These are phyloP conservation scores for Dichomitus squalens DNA, from an alignment of 1,284 basidiomycete species.

Conservation along the genomic window DNA sequence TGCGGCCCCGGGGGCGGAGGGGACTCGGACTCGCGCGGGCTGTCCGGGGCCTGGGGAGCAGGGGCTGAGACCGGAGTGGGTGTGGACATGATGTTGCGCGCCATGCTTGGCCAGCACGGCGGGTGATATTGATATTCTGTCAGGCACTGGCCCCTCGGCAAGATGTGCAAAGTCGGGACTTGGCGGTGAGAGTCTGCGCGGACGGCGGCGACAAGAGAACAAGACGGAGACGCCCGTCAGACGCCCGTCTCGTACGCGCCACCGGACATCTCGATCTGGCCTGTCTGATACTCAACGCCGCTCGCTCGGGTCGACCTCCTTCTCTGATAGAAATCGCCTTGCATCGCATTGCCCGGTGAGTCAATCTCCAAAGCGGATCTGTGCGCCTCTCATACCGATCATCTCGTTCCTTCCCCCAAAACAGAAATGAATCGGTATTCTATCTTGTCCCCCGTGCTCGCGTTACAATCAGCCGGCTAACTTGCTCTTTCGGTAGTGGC, in stretches of 20 bases:
- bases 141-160: background rate
- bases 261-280: no score
- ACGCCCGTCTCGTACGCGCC: no score
- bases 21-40: conserved; percentile 69
- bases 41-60: conserved; percentile 57
- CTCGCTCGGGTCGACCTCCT: no score
- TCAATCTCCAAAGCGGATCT: no score
- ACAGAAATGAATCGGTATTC: background rate
- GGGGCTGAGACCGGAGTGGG: conserved; percentile 4
- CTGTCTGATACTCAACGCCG: no score
- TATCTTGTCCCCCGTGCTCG: background rate
- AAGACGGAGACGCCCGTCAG: no score
- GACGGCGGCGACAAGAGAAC: no score
- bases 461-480: background rate
- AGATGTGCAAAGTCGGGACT: background rate
- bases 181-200: no score
- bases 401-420: no score
- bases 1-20: conserved; percentile 66
- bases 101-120: conserved; percentile 11
- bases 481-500: background rate
- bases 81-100: conserved; percentile 24
- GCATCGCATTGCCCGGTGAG: no score
- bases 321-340: no score
- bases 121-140: background rate
- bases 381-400: no score